Percentiles rank a stretch among this genome's conserved stretches.
These are phyloP conservation scores for Pythium vanterpoolii DNA, from an alignment of 352 stramenopile genomes.

Conservation along the genomic window DNA sequence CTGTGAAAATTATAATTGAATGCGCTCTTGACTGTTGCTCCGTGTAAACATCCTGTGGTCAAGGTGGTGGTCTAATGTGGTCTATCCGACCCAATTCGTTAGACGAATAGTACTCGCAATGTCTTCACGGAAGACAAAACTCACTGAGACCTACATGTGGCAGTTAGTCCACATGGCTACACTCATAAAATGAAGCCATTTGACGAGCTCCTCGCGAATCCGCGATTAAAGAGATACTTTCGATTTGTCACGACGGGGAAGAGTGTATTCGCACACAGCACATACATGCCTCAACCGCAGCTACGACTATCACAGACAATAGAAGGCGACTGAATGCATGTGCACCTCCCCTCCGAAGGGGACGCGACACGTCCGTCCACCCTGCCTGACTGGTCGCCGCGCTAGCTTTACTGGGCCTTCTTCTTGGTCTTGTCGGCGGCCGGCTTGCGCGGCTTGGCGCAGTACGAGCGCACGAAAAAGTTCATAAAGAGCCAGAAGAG, in stretches of 20 bases:
- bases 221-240: not conserved
- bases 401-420: constrained; percentile 4
- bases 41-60: too few species aligned
- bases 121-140: too few species aligned
- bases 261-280: not conserved
- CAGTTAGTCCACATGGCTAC: not conserved
- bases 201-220: not conserved
- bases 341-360: too few species aligned
- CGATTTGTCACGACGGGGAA: not conserved
- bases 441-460: constrained; percentile 16
- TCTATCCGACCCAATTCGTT: too few species aligned
- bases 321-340: not conserved
- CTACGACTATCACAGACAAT: not conserved
- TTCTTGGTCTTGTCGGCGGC: constrained; percentile 16
- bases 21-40: too few species aligned
- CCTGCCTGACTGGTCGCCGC: too few species aligned
- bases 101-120: too few species aligned
- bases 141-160: not conserved
- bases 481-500: constrained; percentile 95
- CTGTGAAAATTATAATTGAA: too few species aligned
- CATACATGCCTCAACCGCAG: not conserved
- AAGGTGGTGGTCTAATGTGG: too few species aligned
- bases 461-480: constrained; percentile 38
- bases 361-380: too few species aligned
- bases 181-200: not conserved